These are phyloP conservation scores for Herpotrichia juniperi DNA, from an alignment of 2,329 filamentous ascomycete genomes.

Conservation along the genomic window DNA sequence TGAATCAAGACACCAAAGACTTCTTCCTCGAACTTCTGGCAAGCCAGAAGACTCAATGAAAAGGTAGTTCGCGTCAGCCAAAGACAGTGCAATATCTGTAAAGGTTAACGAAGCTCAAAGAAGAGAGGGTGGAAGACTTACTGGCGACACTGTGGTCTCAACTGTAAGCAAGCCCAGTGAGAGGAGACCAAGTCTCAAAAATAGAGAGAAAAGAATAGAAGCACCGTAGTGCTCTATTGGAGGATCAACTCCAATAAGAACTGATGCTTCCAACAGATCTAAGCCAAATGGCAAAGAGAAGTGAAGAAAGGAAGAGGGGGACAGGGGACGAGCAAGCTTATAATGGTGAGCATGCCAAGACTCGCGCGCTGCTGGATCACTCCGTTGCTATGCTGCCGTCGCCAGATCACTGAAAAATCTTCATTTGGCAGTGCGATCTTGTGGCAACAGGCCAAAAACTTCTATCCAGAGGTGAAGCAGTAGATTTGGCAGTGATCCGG, in stretches of 20 bases:
- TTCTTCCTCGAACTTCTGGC: too few species aligned
- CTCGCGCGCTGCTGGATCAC: too few species aligned
- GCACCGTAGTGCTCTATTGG: neutral
- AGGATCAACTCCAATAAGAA: slow-evolving; percentile 7
- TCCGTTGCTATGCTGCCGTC: too few species aligned
- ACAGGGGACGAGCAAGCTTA: neutral
- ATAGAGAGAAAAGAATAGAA: slow-evolving; percentile 1
- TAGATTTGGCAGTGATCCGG: too few species aligned
- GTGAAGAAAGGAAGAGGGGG: slow-evolving; percentile 1
- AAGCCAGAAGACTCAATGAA: neutral
- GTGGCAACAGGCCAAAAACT: too few species aligned
- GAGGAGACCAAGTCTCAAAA: slow-evolving; percentile 6
- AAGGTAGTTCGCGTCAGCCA: slow-evolving; percentile 1
- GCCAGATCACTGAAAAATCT: too few species aligned
- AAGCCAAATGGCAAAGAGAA: slow-evolving; percentile 8
- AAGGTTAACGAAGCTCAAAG: neutral
- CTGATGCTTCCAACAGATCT: slow-evolving; percentile 4
- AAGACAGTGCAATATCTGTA: neutral
- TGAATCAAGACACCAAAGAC: too few species aligned
- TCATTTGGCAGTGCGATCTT: too few species aligned
- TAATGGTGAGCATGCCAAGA: neutral
- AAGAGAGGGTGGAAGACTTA: neutral
- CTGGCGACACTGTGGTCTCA: slow-evolving; percentile 7
- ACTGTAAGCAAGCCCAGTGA: slow-evolving; percentile 10
- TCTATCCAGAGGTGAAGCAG: too few species aligned